These are phyloP conservation scores for Azolla pinnata DNA, from an alignment of 75 land plant species.

Conservation along the genomic window DNA sequence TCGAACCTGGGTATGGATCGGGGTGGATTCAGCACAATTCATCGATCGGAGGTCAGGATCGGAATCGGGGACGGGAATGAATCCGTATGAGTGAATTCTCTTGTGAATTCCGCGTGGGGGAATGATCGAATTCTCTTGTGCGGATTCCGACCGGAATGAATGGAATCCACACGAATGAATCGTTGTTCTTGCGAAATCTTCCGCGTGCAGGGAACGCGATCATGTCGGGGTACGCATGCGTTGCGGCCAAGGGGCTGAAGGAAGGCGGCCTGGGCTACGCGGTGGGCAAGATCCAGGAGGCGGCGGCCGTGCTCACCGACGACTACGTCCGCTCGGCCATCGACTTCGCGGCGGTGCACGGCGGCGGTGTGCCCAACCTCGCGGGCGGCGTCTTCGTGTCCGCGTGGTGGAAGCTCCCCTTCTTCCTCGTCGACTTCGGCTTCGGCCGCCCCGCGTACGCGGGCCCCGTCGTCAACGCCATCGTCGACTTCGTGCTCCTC, in stretches of 20 bases:
- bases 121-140: no score
- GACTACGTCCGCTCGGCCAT: conserved; percentile 23
- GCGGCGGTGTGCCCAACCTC: conserved; percentile 26
- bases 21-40: no score
- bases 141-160: no score
- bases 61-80: no score
- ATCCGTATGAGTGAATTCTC: no score
- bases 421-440: conserved; percentile 30
- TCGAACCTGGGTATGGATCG: no score
- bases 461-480: conserved; percentile 24
- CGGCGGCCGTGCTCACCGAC: conserved; percentile 8
- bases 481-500: conserved; percentile 42
- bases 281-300: conserved; percentile 10
- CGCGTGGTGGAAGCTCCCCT: conserved; percentile 40
- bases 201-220: conserved; percentile 37
- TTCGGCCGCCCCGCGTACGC: conserved; percentile 31
- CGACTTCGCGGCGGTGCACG: conserved; percentile 21
- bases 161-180: no score
- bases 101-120: no score
- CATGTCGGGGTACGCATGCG: conserved; percentile 31
- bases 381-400: conserved; percentile 30
- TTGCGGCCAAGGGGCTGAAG: conserved; percentile 9
- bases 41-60: no score
- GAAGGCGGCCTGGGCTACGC: background rate
- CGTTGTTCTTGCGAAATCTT: no score